A percentile compares a stretch with the other conserved stretches of the same genome.
These are phyloP conservation scores for Chenopodium berlandieri DNA, from an alignment of 148 eudicot genomes.

Conservation along the genomic window DNA sequence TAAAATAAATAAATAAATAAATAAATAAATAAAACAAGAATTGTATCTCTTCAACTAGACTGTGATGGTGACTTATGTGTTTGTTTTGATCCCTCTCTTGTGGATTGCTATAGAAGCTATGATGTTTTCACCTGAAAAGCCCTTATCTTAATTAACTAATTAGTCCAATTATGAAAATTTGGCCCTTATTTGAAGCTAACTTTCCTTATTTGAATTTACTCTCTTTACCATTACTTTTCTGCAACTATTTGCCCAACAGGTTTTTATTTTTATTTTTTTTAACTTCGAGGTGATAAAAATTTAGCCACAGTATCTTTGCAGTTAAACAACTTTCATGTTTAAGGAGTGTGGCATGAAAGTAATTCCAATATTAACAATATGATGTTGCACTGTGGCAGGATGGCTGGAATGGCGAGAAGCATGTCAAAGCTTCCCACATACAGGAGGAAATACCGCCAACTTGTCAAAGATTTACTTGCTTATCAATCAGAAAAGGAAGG, in stretches of 20 bases:
- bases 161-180: too few species aligned
- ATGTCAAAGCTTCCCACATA: constrained; percentile 80
- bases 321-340: not conserved
- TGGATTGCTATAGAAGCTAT: not conserved
- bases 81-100: not conserved
- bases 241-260: not conserved
- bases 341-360: not conserved
- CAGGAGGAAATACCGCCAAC: constrained; percentile 61
- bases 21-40: too few species aligned
- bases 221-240: not conserved
- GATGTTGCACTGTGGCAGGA: constrained; percentile 39
- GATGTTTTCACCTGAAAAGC: too few species aligned
- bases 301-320: not conserved
- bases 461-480: constrained; percentile 54
- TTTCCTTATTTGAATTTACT: not conserved
- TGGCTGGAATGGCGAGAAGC: constrained; percentile 69
- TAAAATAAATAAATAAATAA: too few species aligned
- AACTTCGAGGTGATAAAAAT: not conserved
- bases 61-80: not conserved
- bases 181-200: not conserved
- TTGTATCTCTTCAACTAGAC: not conserved
- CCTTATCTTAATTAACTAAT: too few species aligned
- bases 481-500: constrained; percentile 48
- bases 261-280: too few species aligned
- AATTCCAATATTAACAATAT: not conserved